Base-by-base conservation (phyloP, 2,329 filamentous ascomycete species). In the Aspergillus novofumigatus region DNA sequence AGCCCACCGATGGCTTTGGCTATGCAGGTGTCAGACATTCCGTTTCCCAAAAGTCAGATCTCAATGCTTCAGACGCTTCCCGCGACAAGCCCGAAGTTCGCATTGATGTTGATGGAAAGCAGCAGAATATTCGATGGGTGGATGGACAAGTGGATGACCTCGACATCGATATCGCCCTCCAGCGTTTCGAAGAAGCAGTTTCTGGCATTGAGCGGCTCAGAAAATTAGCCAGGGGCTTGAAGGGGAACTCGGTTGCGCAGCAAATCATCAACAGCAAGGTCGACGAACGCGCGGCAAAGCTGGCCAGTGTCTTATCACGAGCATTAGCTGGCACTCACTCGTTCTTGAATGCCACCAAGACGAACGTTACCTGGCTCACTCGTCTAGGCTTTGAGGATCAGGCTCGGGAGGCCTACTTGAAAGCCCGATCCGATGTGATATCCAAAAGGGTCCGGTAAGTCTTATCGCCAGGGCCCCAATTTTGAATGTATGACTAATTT, bases 71-170 rank as follows among this genome's bases (percentile, higher is more conserved):
- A 9, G 91, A 91, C 1, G 86, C 87, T 60, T 86, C 89, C 66
- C 91, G 91, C 69, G 90, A 95, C 71, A 78, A 79, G 42, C 77
- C 78, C 20, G 84, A 81, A 59, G 89, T 96, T 77, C 84, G 96
- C 55, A 92, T 99, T 64, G 94, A 99, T 67, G 91, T 96, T 14
- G 94, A 97, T 67, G 94, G 94, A 51, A 96, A 96, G 68, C 92
- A 97, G 73, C 91, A 97, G 71, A 97, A 94, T 70, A 82, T 99
- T 49, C 89, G 93, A 53, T 97, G 91, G 91, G 91, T 99, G 0
- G 94, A 99, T 72, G 86, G 87, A 53, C 91, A 97, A 75, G 90
- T 99, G 73, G 94, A 99, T 69, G 91, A 96, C 69, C 84, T 99
- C 5, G 94, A 99, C 69, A 97, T 97, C 66, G 89, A 96, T 66